Evolutionary conservation across 208 protist species (phyloP), one percentile per base, ranked within the genome.

Genomic region (Leptomonas pyrrhocoris): DNA sequence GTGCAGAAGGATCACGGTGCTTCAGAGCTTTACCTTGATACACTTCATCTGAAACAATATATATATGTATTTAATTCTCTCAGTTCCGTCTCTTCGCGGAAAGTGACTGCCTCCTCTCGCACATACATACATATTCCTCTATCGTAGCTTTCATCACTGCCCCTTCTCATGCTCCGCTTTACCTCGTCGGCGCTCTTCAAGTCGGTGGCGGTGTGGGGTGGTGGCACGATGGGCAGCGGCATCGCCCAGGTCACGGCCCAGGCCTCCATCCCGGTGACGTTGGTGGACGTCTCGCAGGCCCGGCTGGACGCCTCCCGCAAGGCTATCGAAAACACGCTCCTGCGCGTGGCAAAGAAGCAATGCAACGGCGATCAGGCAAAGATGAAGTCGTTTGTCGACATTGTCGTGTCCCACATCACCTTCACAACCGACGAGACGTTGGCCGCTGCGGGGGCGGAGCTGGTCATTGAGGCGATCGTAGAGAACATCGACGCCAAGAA

Each of bases 151-250:
- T 4, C 42, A 18, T 19, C 7, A 23, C 7, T 36, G 9, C 34
- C 27, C 12, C 48, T 18, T 42, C 18, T 25, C 5, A 78, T 78
- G 73, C 53, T 80, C 23, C 74, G 67, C 1, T 74, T 55, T 38
- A 78, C 62, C 6, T 27, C 46, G 45, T 70, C 46, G 45, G 43
- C 48, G 28, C 58, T 79, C 18, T 89, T 85, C 71, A 81, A 77
- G 51, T 75, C 63, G 23, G 51, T 91, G 4, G 56, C 80, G 18
- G 82, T 93, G 23, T 85, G 82, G 73, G 87, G 87, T 64, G 82
- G 76, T 43, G 87, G 87, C 57, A 90, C 82, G 56, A 93, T 93
- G 88, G 88, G 88, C 62, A 74, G 80, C 62, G 88, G 88, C 34
- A 90, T 93, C 43, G 88, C 88, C 2, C 87, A 90, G 71, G 74